Base-by-base conservation (phyloP, 768 basidiomycete species). In the Asterophora lycoperdoides region DNA sequence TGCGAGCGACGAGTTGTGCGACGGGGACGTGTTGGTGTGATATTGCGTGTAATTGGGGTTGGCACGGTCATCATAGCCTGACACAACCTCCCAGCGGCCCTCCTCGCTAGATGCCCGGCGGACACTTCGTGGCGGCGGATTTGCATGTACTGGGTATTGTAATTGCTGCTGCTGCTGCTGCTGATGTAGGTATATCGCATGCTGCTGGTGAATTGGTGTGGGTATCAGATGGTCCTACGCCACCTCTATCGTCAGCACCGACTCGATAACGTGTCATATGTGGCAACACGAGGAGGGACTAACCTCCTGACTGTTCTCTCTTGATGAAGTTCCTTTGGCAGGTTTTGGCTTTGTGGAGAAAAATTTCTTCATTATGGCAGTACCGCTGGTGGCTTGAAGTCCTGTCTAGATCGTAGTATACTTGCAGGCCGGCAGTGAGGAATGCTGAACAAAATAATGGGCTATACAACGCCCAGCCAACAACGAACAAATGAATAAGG, bases 321-420 rank as follows among this genome's bases (percentile, higher is more conserved):
- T 70, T 51, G 59, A 59, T 46, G 48, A 33, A 41, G 47, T 20
- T 60, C 49, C 61, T 74, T 79, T 47, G 60, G 55, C 15, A 38
- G 49, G 51, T 61, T 67, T 65, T 50, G 58, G 60, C 57, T 79
- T 83, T 19, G 70, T 69, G 49, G 13, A 13, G 30, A 85, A 84
- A 36, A 85, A 64, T 67, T 76, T 83, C 70, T 78, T 83, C 81
- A 83, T 84, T 42, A 51, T 60, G 15, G 36, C 43, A 41, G 46
- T 28, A 17, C 32, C 20, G 15, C 39, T 28, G 40, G 13, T 4
- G 2, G 8, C 26, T 20, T 41, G 23, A 23, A n/a, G 8, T 41
- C 23, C 40, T 28, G 23, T 32, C 37, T 41, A 23, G 6, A 23
- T 23, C 23, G 3, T 23, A 23, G 23, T 23, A 23, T 23, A 23